phyloP scores from a whole-genome alignment of 2,329 filamentous ascomycete species.

The Diaporthe citrichinensis region DNA sequence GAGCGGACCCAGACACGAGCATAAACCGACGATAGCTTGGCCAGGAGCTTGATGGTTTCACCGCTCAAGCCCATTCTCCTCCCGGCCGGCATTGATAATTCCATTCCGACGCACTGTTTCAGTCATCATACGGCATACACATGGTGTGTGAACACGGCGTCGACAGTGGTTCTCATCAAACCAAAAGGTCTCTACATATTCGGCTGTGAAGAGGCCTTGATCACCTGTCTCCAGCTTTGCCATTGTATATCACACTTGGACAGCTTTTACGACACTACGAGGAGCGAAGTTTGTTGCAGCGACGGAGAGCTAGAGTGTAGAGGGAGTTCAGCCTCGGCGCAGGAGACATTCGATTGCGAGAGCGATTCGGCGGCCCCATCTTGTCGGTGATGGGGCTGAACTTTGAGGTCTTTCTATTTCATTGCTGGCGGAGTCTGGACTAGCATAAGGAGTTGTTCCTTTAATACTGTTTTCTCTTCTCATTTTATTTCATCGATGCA shows the following conservation, averaged over 20 bases:
- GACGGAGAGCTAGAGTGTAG: slow-evolving; percentile 12
- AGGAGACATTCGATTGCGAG: slow-evolving; percentile 17
- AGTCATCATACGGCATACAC: background rate
- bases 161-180: background rate
- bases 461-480: slow-evolving; percentile 38
- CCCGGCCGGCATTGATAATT: background rate
- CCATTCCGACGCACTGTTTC: background rate
- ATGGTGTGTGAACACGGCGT: background rate
- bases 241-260: slow-evolving; percentile 19
- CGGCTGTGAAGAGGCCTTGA: background rate
- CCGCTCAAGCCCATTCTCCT: background rate
- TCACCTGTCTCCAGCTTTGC: background rate
- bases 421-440: slow-evolving; percentile 41
- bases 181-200: background rate
- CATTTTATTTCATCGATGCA: slow-evolving; percentile 29
- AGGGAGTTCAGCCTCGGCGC: slow-evolving; percentile 4
- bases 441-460: slow-evolving; percentile 41
- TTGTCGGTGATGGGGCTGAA: slow-evolving; percentile 23
- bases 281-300: slow-evolving; percentile 30
- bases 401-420: slow-evolving; percentile 31
- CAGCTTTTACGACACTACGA: background rate
- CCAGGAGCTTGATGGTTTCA: background rate
- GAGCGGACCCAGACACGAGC: slow-evolving; percentile 12
- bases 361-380: slow-evolving; percentile 26
- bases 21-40: background rate